phyloP scores from a whole-genome alignment of 257 asterid genomes.

The Salvia splendens region DNA sequence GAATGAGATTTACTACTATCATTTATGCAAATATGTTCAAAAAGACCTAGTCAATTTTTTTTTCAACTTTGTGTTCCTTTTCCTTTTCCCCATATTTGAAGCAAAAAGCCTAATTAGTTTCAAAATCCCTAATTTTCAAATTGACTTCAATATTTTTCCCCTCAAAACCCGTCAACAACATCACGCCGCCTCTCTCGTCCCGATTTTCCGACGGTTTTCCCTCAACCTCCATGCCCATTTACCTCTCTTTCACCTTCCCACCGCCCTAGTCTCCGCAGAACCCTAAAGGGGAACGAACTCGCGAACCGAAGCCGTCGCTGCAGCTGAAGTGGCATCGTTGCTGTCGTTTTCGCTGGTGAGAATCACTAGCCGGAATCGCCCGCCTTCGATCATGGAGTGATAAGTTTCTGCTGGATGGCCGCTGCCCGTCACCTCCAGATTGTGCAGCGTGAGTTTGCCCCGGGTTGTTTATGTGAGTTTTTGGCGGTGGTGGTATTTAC shows the following conservation, averaged over 20 bases:
- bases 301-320: neutral
- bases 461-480: neutral
- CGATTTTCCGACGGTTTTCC: neutral
- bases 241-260: neutral
- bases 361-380: neutral
- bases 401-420: neutral
- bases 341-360: neutral
- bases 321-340: slow-evolving; percentile 2
- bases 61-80: too few relatives aligned
- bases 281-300: neutral
- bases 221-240: neutral
- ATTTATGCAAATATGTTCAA: too few relatives aligned
- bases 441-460: slow-evolving; percentile 20
- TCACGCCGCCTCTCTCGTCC: slow-evolving; percentile 22
- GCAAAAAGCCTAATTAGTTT: neutral
- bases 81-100: neutral
- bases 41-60: too few relatives aligned
- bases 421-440: slow-evolving; percentile 17
- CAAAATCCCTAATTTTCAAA: slow-evolving; percentile 28
- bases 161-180: slow-evolving; percentile 18
- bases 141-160: slow-evolving; percentile 16
- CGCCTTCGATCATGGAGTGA: slow-evolving; percentile 6
- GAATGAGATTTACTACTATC: too few relatives aligned
- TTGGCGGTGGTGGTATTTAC: neutral
- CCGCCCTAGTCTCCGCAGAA: neutral